These are phyloP conservation scores for Russula griseocarnosa DNA, from an alignment of 768 basidiomycete species.

Conservation along the genomic window DNA sequence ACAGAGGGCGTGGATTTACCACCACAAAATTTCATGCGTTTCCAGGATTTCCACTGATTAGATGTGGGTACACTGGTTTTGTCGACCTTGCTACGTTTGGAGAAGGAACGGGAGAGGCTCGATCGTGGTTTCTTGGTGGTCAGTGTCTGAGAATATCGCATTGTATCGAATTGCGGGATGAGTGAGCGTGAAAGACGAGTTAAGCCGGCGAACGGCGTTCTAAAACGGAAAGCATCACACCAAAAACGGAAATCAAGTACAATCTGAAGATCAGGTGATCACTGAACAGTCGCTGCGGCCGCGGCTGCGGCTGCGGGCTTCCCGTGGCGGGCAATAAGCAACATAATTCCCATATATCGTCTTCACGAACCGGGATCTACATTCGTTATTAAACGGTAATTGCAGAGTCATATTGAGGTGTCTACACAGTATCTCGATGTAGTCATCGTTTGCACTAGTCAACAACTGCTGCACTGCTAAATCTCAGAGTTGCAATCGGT, in stretches of 20 bases:
- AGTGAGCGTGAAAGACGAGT: too few relatives aligned
- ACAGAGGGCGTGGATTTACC: neutral
- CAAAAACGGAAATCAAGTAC: neutral
- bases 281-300: neutral
- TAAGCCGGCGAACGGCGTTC: neutral
- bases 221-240: neutral
- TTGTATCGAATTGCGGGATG: neutral
- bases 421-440: neutral
- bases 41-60: constrained; percentile 15
- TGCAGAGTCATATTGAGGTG: neutral
- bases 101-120: neutral
- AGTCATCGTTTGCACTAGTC: neutral
- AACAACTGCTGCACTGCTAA: neutral
- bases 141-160: neutral
- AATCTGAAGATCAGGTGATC: neutral
- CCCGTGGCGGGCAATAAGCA: neutral
- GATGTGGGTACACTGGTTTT: neutral
- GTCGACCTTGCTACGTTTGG: neutral
- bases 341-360: too few relatives aligned
- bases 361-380: too few relatives aligned
- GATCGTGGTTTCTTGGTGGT: neutral
- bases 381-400: neutral
- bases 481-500: neutral
- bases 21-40: constrained; percentile 8
- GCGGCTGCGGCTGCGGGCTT: neutral